Evolutionary conservation across 768 basidiomycete species (phyloP), one percentile per base, ranked within the genome.

Genomic region (Lactifluus piperatus): DNA sequence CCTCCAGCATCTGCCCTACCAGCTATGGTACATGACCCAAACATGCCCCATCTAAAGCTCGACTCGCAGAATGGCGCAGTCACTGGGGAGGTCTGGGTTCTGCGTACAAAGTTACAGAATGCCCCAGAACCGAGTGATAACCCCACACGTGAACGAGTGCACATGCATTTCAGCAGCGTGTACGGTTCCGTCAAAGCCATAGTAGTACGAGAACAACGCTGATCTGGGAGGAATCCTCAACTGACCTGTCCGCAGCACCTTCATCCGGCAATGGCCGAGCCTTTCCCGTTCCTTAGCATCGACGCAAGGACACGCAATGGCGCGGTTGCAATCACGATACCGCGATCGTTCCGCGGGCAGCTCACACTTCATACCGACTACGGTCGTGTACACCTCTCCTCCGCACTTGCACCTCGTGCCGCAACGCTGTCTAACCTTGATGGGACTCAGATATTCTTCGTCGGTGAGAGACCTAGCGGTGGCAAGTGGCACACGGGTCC

Each of bases 261-360:
- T 37, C 60, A 61, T 32, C 50, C 60, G 29, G 24, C 24, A 16
- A 52, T 24, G 36, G 45, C 29, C 29, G 50, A 61, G 43, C 62
- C 58, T 41, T 53, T 58, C 16, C 62, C 62, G 20, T 61, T 63
- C 20, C 37, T 63, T 49, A 55, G 26, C 37, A 30, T 63, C 44
- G 62, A 55, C 24, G 58, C 26, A 8, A 48, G 5, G 29, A 14
- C 50, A 36, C 51, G 37, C 20, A 52, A 63, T 22, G 60, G 60
- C 18, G 14, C 46, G 16, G 43, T 56, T 13, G 1, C 20, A 7
- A 39, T 62, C 49, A 39, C 46, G 16, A 55, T 63, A 2, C 62
- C 62, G 32, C 62, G 62, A 22, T 63, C 60, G 11, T 63, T 63
- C 47, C 60, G 45, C 20, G 62, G 62, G 37, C 60, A 63, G 22